Evolutionary conservation across 176 grass and related monocot genomes (phyloP).

Genomic region (Alloteropsis semialata): DNA sequence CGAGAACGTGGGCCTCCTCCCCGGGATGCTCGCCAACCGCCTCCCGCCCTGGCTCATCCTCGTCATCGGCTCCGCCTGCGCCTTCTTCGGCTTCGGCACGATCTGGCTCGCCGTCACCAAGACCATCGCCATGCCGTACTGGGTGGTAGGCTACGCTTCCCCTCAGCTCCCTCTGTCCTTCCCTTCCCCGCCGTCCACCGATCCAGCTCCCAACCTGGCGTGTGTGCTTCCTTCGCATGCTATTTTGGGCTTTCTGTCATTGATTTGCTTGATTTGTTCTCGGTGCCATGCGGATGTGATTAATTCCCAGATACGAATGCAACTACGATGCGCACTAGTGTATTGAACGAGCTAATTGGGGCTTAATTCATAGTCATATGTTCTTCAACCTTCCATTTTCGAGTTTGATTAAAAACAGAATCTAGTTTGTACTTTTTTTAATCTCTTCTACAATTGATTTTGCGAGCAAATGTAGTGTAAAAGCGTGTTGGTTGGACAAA

Average conservation of each 20-base stretch:
- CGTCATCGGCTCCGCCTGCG: conserved; percentile 66
- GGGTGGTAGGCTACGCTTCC: conserved; percentile 59
- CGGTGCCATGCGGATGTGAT: background rate
- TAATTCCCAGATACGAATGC: background rate
- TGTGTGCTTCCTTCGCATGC: background rate
- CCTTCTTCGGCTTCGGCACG: conserved; percentile 76
- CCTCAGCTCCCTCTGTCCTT: background rate
- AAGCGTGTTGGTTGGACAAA: conserved; percentile 15
- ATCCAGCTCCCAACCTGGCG: background rate
- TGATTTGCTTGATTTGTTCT: background rate
- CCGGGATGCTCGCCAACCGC: conserved; percentile 69
- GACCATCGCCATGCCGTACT: conserved; percentile 70
- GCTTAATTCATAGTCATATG: background rate
- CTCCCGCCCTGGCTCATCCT: conserved; percentile 77
- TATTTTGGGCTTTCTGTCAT: background rate
- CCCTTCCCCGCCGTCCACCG: background rate
- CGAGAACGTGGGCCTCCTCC: conserved; percentile 80
- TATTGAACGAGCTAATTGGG: background rate
- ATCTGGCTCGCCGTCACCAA: conserved; percentile 84
- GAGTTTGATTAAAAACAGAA: background rate
- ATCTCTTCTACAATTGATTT: background rate
- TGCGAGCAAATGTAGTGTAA: background rate
- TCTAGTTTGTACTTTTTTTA: background rate
- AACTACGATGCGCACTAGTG: background rate
- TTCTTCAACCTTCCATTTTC: background rate